Conservation (phyloP, 75 land plant genomes). For the Sequoia sempervirens region DNA sequence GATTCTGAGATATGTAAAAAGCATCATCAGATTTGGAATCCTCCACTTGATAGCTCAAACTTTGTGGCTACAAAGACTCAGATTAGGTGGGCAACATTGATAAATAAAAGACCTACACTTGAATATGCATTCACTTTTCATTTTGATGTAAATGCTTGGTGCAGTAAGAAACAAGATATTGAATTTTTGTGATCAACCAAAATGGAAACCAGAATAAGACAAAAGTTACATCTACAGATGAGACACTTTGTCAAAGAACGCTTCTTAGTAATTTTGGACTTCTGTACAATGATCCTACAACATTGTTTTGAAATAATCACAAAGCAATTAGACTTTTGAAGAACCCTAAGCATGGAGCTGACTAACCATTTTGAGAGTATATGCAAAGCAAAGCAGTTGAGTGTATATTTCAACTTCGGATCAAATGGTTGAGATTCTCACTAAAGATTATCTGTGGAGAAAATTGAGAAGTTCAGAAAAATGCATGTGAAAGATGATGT, state of each 20-base stretch:
- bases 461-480: background rate
- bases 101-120: conserved; percentile 11
- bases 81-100: conserved; percentile 26
- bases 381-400: background rate
- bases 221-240: background rate
- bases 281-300: background rate
- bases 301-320: conserved; percentile 2
- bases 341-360: conserved; percentile 17
- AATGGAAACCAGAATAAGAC: background rate
- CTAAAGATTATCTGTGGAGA: background rate
- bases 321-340: background rate
- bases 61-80: conserved; percentile 13
- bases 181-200: background rate
- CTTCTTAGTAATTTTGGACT: background rate
- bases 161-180: conserved; percentile 19
- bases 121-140: conserved; percentile 17
- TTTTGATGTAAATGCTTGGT: conserved; percentile 14
- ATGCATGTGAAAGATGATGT: background rate
- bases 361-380: conserved; percentile 8
- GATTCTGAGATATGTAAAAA: conserved; percentile 40
- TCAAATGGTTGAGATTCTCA: background rate
- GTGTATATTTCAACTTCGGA: background rate
- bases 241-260: background rate
- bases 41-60: background rate
- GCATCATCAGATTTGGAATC: conserved; percentile 15